phyloP scores from a whole-genome alignment of 257 asterid genomes.

The Marsdenia floribunda region DNA sequence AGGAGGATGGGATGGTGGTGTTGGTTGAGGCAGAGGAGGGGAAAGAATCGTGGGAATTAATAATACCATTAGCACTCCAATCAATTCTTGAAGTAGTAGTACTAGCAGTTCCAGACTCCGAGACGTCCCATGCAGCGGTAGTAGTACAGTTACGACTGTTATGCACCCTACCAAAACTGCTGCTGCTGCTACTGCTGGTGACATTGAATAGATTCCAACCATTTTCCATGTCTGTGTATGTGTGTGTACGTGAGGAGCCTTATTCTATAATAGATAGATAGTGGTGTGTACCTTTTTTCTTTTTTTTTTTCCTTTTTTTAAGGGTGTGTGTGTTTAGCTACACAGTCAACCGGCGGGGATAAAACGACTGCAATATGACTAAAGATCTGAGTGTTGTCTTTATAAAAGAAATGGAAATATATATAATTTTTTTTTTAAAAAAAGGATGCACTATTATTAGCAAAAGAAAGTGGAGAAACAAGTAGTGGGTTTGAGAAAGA shows the following conservation, averaged over 20 bases:
- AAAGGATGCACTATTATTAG: too few species aligned
- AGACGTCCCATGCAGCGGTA: constrained; percentile 32
- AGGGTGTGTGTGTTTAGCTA: background rate
- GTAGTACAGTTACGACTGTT: constrained; percentile 9
- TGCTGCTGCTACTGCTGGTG: constrained; percentile 5
- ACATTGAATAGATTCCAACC: constrained; percentile 35
- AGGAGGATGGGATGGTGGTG: background rate
- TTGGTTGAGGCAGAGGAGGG: background rate
- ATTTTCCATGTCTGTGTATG: constrained; percentile 37
- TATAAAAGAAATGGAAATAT: constrained; percentile 3
- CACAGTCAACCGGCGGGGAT: too few species aligned
- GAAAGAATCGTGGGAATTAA: background rate
- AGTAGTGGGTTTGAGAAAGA: constrained; percentile 5
- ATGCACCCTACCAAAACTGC: constrained; percentile 16
- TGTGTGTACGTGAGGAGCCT: background rate
- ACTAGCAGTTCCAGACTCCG: constrained; percentile 16
- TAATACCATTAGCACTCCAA: background rate
- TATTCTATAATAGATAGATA: background rate
- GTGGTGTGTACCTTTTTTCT: background rate
- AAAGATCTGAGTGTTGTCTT: constrained; percentile 24
- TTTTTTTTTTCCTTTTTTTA: too few species aligned
- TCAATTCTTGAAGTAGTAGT: constrained; percentile 6
- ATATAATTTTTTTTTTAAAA: too few species aligned
- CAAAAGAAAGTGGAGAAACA: background rate
- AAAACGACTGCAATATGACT: constrained; percentile 6